Conservation (phyloP, 345 rosid genomes). For the Mercurialis annua region DNA sequence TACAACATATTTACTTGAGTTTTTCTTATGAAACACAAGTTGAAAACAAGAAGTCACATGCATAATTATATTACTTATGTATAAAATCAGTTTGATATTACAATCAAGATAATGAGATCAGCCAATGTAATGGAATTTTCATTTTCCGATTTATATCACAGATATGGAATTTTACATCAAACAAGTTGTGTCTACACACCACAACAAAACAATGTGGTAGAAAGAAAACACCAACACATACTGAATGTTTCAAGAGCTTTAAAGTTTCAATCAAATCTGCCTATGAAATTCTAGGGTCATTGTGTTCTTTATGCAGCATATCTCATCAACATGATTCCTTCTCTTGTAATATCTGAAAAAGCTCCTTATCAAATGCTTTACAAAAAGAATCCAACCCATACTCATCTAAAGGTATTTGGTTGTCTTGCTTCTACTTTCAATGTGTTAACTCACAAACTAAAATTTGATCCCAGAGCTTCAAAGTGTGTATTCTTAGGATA, state of each 20-base stretch:
- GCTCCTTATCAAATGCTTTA: neutral
- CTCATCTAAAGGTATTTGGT: neutral
- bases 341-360: neutral
- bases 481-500: neutral
- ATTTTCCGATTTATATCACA: too few species aligned
- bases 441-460: neutral
- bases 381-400: neutral
- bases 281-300: neutral
- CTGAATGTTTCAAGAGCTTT: neutral
- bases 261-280: neutral
- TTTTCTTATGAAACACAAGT: too few species aligned
- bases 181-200: neutral
- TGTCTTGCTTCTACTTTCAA: neutral
- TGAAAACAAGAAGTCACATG: too few species aligned
- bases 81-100: neutral
- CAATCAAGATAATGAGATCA: neutral
- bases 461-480: neutral
- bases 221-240: conserved; percentile 11
- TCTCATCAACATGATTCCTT: neutral
- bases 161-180: neutral
- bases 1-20: too few species aligned
- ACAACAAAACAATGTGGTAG: conserved; percentile 3
- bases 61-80: too few species aligned
- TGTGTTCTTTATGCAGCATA: neutral
- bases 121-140: conserved; percentile 16